Base-by-base conservation (phyloP, 306 rosid genomes). In the Prunus dulcis region DNA sequence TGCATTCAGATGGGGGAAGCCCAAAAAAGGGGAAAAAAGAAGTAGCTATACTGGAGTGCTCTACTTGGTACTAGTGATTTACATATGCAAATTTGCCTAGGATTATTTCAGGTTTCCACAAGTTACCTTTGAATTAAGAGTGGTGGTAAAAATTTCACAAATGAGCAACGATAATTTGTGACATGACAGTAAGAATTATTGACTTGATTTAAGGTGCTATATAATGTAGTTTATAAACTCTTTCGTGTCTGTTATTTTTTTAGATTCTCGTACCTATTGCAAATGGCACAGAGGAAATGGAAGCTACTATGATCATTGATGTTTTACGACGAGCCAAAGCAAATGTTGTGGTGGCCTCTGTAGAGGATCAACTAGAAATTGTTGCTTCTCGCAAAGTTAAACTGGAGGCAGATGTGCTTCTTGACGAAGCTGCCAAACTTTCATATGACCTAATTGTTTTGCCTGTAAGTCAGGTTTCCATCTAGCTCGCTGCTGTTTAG, bases 231-330 rank as follows among this genome's bases (percentile, higher is more conserved):
- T 71, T 67, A 22, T 69, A 80, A 23, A 4, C 47, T 79, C 46
- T 75, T 84, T 66, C 76, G 41, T 79, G 64, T 74, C 79, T 64
- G 12, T 74, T 46, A 34, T 67, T 61, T 61, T 23, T 75, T 82
- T 82, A 95, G 98, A 76, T 95, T 88, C 98, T 95, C 55, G 96
- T 95, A 73, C 97, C 98, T 47, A 83, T 92, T 70, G 97, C 97
- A 32, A 74, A 88, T 78, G 98, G 97, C 65, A 79, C 86, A 4
- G 98, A 95, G 91, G 98, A 95, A 88, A 92, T 95, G 98, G 97
- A 95, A 88, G 97, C 97, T 66, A 70, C 88, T 12, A 89, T 89
- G 72, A 89, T 92, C 65, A 85, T 95, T 69, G 96, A 90, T 80
- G 75, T 92, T 76, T 90, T 95, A 65, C 89, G 96, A 41, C 75